Evolutionary conservation across 2,329 filamentous ascomycete species (phyloP), one percentile per base, ranked within the genome.

Genomic region (Esteya vermicola): DNA sequence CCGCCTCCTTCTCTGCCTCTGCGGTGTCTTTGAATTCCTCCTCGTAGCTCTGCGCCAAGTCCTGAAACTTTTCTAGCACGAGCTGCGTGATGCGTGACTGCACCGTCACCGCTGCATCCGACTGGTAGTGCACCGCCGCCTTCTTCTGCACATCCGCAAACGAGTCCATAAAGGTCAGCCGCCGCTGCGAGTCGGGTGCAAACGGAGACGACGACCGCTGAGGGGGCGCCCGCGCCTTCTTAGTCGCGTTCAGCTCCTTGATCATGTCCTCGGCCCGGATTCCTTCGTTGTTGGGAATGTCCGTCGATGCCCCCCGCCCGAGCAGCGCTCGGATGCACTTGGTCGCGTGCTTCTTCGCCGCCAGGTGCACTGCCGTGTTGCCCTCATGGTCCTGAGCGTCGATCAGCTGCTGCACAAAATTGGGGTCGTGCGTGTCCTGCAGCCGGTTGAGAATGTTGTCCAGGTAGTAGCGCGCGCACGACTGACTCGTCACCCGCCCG

Each of bases 381-480:
- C 89, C 89, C 31, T 86, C 79, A 22, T 78, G 67, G 56, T 98
- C 89, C 53, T 86, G 83, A 9, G 77, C 71, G 51, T 94, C 85
- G 10, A 98, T 65, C 10, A 96, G 62, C 36, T 75, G 67, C 45
- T 86, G 83, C 36, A 96, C 76, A 41, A 84, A 78, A 41, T 79
- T 75, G 9, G 79, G 79, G 6, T 85, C 76, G 49, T 83, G 75
- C 1, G 78, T 75, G 52, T 93, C 85, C 45, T 79, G 75, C 44
- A 98, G 73, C 56, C 81, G 86, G 58, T 93, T 89, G 41, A 96
- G 68, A 45, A 96, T 79, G 47, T 81, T 81, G 57, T 96, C 89
- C 25, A 94, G 73, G 59, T 98, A 98, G 57, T 96, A 96, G 26
- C 85, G 75, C 25, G 88, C 86, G 52, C 84, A 93, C 19, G 83